Percentiles rank a stretch among this genome's conserved stretches.
Evolutionary conservation across 106 monocot genomes (phyloP).

Genomic region (Iris macrosiphon): DNA sequence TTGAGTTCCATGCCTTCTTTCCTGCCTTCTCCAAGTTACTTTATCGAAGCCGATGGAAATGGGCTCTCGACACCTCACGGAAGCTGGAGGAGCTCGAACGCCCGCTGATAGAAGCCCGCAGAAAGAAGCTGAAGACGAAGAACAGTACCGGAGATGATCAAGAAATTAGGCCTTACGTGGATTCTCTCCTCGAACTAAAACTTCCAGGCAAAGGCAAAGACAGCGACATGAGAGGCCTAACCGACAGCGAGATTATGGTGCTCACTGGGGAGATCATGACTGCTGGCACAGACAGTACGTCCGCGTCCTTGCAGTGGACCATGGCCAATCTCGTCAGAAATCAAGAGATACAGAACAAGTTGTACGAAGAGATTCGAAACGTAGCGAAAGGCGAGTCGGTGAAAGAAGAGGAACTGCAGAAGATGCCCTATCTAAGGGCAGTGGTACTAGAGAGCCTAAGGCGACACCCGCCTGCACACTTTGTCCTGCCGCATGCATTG

Average conservation of each 20-base stretch:
- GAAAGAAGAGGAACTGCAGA: neutral
- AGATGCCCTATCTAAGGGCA: conserved; percentile 2
- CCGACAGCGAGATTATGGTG: neutral
- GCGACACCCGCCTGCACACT: conserved; percentile 5
- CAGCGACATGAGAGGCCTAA: too few relatives aligned
- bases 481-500: neutral
- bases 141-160: neutral
- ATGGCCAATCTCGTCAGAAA: neutral
- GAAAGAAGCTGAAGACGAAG: neutral
- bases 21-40: neutral
- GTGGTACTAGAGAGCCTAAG: conserved; percentile 3
- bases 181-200: conserved; percentile 2
- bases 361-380: neutral
- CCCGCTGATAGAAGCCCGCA: neutral
- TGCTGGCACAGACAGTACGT: conserved; percentile 7
- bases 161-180: neutral
- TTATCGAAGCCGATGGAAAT: neutral
- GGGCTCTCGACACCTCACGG: neutral
- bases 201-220: neutral
- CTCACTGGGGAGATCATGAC: conserved; percentile 1
- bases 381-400: neutral
- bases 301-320: conserved; percentile 4
- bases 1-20: neutral
- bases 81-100: neutral
- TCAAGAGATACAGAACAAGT: neutral